Conservation (phyloP, 768 basidiomycete genomes). For the Pleurotus djamor region DNA sequence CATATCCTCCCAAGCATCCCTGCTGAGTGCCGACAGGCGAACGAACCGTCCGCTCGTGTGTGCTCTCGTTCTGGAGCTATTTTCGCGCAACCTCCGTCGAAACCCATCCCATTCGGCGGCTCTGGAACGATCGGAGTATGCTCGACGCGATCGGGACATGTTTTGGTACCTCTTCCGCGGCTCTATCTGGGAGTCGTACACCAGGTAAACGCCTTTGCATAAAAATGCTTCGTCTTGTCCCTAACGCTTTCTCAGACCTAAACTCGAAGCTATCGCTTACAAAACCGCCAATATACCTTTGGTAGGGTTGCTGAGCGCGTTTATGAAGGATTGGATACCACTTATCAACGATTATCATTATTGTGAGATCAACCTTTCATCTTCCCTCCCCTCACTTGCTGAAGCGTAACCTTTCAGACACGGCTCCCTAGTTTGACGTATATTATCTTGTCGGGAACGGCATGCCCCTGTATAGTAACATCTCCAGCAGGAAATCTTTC, state of each 20-base stretch:
- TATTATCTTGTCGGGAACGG: constrained; percentile 14
- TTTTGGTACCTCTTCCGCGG: constrained; percentile 86
- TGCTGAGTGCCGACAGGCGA: constrained; percentile 42
- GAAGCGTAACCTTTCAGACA: constrained; percentile 24
- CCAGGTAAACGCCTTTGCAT: constrained; percentile 43
- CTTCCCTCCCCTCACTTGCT: constrained; percentile 5
- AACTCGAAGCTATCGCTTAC: constrained; percentile 63
- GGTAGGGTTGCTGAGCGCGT: constrained; percentile 63
- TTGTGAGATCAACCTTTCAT: constrained; percentile 51
- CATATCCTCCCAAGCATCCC: constrained; percentile 26
- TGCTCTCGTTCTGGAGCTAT: constrained; percentile 65
- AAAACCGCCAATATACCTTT: constrained; percentile 56
- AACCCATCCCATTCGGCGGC: constrained; percentile 56
- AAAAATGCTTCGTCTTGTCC: constrained; percentile 4
- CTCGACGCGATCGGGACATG: constrained; percentile 78
- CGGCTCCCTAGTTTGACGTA: constrained; percentile 30
- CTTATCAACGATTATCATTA: constrained; percentile 90
- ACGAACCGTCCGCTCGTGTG: constrained; percentile 64
- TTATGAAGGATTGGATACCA: constrained; percentile 85
- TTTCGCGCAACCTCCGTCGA: constrained; percentile 75
- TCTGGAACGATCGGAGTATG: constrained; percentile 77
- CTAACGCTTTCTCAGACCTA: constrained; percentile 52
- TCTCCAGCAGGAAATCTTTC: not conserved
- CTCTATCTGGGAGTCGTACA: constrained; percentile 80
- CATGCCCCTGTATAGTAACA: constrained; percentile 7